Conservation (phyloP, 2,329 filamentous ascomycete genomes). For the Neonectria sp. region DNA sequence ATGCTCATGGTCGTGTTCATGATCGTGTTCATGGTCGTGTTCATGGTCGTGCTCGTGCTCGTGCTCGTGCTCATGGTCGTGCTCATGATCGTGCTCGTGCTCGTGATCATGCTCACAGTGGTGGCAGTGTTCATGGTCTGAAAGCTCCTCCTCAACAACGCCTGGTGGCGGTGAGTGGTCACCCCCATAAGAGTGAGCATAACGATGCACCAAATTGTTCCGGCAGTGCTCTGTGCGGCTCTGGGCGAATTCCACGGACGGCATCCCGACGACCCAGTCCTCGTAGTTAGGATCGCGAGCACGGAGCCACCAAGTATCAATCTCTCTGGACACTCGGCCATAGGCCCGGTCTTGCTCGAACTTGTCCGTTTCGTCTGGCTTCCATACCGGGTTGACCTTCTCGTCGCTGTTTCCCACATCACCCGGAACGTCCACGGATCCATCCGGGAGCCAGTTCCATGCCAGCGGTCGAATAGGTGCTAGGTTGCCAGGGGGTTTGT, state of each 20-base stretch:
- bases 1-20: constrained; percentile 47
- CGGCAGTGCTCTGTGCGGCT: constrained; percentile 71
- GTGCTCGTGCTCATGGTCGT: constrained; percentile 48
- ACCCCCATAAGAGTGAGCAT: constrained; percentile 61
- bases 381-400: constrained; percentile 65
- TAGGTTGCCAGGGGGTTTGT: constrained; percentile 65
- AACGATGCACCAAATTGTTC: constrained; percentile 71
- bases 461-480: constrained; percentile 66
- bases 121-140: constrained; percentile 55
- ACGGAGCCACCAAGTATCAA: constrained; percentile 76
- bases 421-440: constrained; percentile 47
- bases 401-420: constrained; percentile 57
- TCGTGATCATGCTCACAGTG: constrained; percentile 47
- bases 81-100: constrained; percentile 50
- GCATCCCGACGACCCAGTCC: constrained; percentile 72
- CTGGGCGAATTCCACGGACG: constrained; percentile 72
- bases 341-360: constrained; percentile 72
- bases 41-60: constrained; percentile 58
- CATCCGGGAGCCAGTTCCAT: constrained; percentile 69
- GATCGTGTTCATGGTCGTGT: constrained; percentile 51
- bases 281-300: constrained; percentile 73
- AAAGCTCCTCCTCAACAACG: constrained; percentile 56
- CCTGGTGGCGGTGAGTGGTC: constrained; percentile 57
- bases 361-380: constrained; percentile 68
- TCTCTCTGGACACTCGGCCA: constrained; percentile 74